Evolutionary conservation across 805 yeast species (phyloP), one percentile per base, ranked within the genome.

Genomic region (Naumovozyma baii): DNA sequence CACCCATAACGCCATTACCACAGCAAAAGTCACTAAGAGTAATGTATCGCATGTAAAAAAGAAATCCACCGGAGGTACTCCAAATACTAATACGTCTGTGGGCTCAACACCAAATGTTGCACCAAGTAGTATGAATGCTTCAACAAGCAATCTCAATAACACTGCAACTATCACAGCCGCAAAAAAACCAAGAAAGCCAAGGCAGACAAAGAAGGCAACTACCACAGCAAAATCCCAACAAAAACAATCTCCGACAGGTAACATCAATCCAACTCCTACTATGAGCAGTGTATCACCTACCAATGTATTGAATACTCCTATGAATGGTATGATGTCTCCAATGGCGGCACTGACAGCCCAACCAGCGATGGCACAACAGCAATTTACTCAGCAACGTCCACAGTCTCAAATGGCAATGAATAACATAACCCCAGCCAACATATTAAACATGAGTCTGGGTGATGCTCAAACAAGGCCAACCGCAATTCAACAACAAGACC

Each of bases 111-210:
- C 42, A 31, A 30, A 33, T 18, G 17, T 31, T 17, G 9, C 38
- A 16, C 10, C 43, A 20, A 26, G 34, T 9, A 26, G 39, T n/a
- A 32, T 43, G 19, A 34, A 40, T 31, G 30, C 30, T 18, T 9
- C 34, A 9, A 18, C 16, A n/a, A 30, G 13, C 17, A 34, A 31
- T 15, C 15, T 15, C 36, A 39, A 20, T 37, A 39, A n/a, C n/a
- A 33, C 14, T 38, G 34, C 37, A 41, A 39, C 34, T 4, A 41
- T 34, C 9, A 41, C 48, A 18, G 40, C 48, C 25, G 40, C 52
- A 7, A 52, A 51, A 34, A 52, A 52, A 20, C 50, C 54, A 38
- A 44, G 55, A 39, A 51, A 50, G 34, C 51, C 55, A 18, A 49
- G 58, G 19, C 50, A 46, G 29, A 31, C 46, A 15, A 46, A 43